Percentiles rank a stretch among this genome's conserved stretches.
Conservation (phyloP, 371 early-diverging fungal species). For the Umbelopsis sp. region DNA sequence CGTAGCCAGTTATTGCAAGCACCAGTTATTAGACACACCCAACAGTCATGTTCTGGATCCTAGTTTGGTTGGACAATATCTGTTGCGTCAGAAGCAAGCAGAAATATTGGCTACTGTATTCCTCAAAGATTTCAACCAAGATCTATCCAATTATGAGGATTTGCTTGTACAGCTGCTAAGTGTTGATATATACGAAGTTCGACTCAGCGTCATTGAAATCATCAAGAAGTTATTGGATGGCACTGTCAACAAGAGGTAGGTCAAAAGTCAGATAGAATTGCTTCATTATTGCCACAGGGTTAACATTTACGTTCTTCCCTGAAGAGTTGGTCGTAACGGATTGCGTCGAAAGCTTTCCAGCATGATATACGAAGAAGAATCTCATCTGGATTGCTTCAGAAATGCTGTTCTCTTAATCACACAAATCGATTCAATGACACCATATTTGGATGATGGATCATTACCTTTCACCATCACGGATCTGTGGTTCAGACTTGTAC, state of each 20-base stretch:
- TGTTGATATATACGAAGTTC: conserved; percentile 64
- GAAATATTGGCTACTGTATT: conserved; percentile 35
- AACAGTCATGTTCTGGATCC: neutral
- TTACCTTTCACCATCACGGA: conserved; percentile 26
- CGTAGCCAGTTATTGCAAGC: conserved; percentile 30
- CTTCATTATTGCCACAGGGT: neutral
- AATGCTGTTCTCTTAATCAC: conserved; percentile 50
- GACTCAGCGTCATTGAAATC: conserved; percentile 49
- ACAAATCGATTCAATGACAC: conserved; percentile 29
- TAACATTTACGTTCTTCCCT: neutral
- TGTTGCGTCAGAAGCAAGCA: conserved; percentile 52
- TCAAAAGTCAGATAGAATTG: neutral
- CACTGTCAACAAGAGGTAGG: neutral
- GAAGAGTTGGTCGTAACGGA: conserved; percentile 12
- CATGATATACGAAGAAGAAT: conserved; percentile 55
- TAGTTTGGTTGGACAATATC: conserved; percentile 43
- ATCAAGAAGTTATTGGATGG: neutral
- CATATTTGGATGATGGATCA: conserved; percentile 34
- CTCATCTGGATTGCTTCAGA: conserved; percentile 56
- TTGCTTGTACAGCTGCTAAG: conserved; percentile 37
- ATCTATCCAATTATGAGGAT: conserved; percentile 30
- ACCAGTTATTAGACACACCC: conserved; percentile 1
- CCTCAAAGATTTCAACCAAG: conserved; percentile 13
- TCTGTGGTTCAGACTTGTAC: conserved; percentile 35
- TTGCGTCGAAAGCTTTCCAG: conserved; percentile 48